Conservation (phyloP, 192 early-diverging fungal species). For the Entomortierella beljakovae region DNA sequence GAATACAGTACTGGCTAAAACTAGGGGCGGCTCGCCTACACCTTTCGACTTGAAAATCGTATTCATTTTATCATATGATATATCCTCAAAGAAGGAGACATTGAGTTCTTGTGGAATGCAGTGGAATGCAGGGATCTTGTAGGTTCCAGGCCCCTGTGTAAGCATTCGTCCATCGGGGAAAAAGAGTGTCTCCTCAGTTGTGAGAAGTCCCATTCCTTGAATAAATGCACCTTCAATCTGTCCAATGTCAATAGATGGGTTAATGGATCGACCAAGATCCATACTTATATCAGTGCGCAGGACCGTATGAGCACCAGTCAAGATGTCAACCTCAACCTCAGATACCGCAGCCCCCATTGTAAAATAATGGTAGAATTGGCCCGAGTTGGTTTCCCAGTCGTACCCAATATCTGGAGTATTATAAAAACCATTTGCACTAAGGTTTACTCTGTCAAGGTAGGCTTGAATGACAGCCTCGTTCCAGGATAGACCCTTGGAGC, state of each 20-base stretch:
- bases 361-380: constrained; percentile 83
- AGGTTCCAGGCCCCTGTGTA: constrained; percentile 85
- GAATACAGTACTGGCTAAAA: constrained; percentile 80
- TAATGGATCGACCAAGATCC: constrained; percentile 88
- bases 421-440: constrained; percentile 89
- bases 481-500: constrained; percentile 69
- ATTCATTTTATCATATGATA: constrained; percentile 64
- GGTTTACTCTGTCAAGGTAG: constrained; percentile 82
- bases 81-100: constrained; percentile 70
- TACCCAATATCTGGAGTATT: constrained; percentile 82
- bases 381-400: constrained; percentile 77
- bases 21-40: constrained; percentile 90
- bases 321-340: constrained; percentile 86
- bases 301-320: constrained; percentile 85
- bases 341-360: constrained; percentile 83
- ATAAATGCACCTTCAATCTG: constrained; percentile 92
- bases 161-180: constrained; percentile 77
- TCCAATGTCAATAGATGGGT: constrained; percentile 89
- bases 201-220: constrained; percentile 87
- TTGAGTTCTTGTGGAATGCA: constrained; percentile 84
- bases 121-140: constrained; percentile 88
- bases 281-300: constrained; percentile 81
- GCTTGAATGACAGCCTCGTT: constrained; percentile 67
- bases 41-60: constrained; percentile 88
- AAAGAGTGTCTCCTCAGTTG: constrained; percentile 84